phyloP scores from a whole-genome alignment of 164 flowering plant genomes.

The Macadamia integrifolia region DNA sequence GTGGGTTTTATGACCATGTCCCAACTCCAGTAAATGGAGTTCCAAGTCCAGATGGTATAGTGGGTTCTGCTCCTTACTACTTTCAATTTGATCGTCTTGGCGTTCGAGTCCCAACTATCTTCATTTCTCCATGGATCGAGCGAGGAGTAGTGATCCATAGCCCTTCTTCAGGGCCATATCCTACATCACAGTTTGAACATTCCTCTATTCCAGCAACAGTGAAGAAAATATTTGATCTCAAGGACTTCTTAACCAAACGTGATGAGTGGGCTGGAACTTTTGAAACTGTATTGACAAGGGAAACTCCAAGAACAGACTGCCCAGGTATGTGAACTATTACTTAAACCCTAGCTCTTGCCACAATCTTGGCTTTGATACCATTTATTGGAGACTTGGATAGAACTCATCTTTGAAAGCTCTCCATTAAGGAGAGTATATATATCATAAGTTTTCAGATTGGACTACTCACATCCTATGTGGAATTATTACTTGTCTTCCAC shows the following conservation, averaged over 20 bases:
- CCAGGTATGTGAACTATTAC: slow-evolving; percentile 42
- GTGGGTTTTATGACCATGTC: slow-evolving; percentile 62
- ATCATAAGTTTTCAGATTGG: too few species aligned
- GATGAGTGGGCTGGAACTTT: slow-evolving; percentile 94
- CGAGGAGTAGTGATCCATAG: slow-evolving; percentile 75
- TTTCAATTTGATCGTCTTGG: slow-evolving; percentile 72
- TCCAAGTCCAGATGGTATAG: slow-evolving; percentile 64
- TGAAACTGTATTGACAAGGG: slow-evolving; percentile 46
- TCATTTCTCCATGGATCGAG: slow-evolving; percentile 82
- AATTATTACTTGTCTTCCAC: too few species aligned
- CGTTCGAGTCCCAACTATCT: slow-evolving; percentile 62
- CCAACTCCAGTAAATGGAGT: slow-evolving; percentile 58
- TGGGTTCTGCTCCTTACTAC: slow-evolving; percentile 54
- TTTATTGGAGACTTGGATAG: too few species aligned
- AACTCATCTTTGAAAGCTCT: too few species aligned
- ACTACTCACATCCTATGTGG: too few species aligned
- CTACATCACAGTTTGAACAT: slow-evolving; percentile 74
- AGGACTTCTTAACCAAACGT: slow-evolving; percentile 65
- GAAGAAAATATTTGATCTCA: slow-evolving; percentile 68
- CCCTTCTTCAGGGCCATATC: slow-evolving; percentile 63
- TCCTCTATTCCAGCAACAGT: slow-evolving; percentile 88
- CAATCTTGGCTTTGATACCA: too few species aligned
- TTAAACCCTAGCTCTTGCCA: too few species aligned
- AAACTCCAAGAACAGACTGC: slow-evolving; percentile 69
- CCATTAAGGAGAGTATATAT: too few species aligned